Conservation (phyloP, 345 rosid species). For the Camelina sativa region DNA sequence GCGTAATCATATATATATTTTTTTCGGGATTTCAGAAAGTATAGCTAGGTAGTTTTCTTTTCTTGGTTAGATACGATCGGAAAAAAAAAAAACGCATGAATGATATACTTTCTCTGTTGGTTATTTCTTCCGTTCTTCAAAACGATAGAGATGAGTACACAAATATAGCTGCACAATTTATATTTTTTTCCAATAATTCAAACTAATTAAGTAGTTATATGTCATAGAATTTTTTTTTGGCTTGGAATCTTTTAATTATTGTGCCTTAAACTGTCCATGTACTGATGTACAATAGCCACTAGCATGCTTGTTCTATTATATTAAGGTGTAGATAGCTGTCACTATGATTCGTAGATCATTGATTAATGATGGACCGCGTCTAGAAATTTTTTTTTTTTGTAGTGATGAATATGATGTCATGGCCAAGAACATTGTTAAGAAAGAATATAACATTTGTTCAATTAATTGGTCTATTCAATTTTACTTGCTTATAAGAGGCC, state of each 20-base stretch:
- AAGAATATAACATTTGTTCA: no score
- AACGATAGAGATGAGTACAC: neutral
- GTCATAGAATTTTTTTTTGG: no score
- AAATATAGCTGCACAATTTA: no score
- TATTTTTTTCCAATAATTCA: no score
- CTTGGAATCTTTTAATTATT: no score
- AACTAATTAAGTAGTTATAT: no score
- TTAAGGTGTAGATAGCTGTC: conserved; percentile 5
- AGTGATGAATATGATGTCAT: neutral
- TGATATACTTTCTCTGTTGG: neutral
- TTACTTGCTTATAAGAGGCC: neutral
- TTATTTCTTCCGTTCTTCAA: conserved; percentile 1
- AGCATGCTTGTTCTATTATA: neutral
- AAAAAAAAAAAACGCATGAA: neutral
- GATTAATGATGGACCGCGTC: neutral
- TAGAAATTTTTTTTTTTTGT: neutral
- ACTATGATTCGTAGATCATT: neutral
- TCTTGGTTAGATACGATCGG: conserved; percentile 11
- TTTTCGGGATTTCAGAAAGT: neutral
- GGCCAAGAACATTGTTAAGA: no score
- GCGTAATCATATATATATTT: conserved; percentile 2
- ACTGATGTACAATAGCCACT: neutral
- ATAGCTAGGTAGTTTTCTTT: conserved; percentile 3
- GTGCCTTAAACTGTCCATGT: no score
- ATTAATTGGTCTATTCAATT: no score